A percentile compares a stretch with the other conserved stretches of the same genome.
phyloP scores from a whole-genome alignment of 1,284 basidiomycete genomes.

The Phellinidium pouzarii region DNA sequence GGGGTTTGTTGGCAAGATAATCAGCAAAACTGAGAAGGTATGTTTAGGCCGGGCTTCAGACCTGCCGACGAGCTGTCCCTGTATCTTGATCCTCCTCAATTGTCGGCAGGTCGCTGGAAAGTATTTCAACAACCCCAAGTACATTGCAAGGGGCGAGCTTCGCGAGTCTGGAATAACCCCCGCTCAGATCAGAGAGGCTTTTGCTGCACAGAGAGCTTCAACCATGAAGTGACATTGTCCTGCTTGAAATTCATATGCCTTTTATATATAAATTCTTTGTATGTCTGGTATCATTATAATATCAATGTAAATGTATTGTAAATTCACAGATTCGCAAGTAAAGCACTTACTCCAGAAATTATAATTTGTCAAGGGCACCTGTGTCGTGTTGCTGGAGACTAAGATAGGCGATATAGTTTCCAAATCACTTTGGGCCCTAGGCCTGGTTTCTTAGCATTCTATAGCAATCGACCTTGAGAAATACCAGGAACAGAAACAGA shows the following conservation, averaged over 20 bases:
- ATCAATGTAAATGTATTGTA: neutral
- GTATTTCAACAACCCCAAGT: conserved; percentile 5
- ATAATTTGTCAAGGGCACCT: no score
- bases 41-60: neutral
- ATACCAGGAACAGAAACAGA: no score
- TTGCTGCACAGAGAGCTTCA: neutral
- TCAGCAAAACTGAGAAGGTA: conserved; percentile 7
- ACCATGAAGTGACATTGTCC: no score
- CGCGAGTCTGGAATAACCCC: neutral
- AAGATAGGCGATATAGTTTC: no score
- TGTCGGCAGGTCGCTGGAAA: neutral
- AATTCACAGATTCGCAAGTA: no score
- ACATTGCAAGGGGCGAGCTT: conserved; percentile 5
- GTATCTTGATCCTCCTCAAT: neutral
- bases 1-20: neutral
- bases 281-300: neutral
- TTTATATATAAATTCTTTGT: neutral
- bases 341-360: no score
- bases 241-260: no score
- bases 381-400: no score
- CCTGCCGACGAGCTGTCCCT: neutral
- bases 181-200: neutral
- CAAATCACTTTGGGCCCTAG: no score
- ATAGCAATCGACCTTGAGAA: no score
- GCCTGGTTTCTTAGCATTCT: no score